Conservation (phyloP, 192 early-diverging fungal species). For the Backusella sp. region DNA sequence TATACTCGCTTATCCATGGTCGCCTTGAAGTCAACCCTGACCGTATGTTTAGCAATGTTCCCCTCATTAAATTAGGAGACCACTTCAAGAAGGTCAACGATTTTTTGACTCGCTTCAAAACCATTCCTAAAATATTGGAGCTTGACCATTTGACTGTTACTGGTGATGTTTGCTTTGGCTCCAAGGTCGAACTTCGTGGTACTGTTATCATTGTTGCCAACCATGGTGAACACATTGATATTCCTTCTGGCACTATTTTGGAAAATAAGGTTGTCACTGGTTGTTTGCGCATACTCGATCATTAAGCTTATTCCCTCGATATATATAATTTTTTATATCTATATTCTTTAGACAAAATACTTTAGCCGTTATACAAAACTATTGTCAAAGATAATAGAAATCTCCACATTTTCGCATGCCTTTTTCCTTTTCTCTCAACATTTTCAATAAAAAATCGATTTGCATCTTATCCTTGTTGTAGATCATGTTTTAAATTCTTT, state of each 20-base stretch:
- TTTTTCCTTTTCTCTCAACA: background rate
- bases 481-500: background rate
- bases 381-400: background rate
- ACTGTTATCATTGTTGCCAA: constrained; percentile 99
- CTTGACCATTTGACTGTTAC: constrained; percentile 98
- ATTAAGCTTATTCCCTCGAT: constrained; percentile 44
- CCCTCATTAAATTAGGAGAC: constrained; percentile 95
- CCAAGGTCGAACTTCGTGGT: constrained; percentile 84
- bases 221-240: constrained; percentile 96
- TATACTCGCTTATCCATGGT: constrained; percentile 93
- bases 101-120: constrained; percentile 89
- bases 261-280: constrained; percentile 99
- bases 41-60: constrained; percentile 89
- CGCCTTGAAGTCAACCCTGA: constrained; percentile 91
- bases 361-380: background rate
- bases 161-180: constrained; percentile 97
- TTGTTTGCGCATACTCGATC: constrained; percentile 85
- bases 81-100: constrained; percentile 95
- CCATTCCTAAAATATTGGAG: constrained; percentile 93
- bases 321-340: background rate
- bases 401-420: background rate
- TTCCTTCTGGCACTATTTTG: constrained; percentile 89
- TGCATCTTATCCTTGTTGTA: background rate
- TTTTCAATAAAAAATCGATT: background rate
- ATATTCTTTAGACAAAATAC: background rate